Evolutionary conservation across 805 yeast genomes (phyloP), one percentile per base, ranked within the genome.

Genomic region (Isabelozyma pseudorhagii): DNA sequence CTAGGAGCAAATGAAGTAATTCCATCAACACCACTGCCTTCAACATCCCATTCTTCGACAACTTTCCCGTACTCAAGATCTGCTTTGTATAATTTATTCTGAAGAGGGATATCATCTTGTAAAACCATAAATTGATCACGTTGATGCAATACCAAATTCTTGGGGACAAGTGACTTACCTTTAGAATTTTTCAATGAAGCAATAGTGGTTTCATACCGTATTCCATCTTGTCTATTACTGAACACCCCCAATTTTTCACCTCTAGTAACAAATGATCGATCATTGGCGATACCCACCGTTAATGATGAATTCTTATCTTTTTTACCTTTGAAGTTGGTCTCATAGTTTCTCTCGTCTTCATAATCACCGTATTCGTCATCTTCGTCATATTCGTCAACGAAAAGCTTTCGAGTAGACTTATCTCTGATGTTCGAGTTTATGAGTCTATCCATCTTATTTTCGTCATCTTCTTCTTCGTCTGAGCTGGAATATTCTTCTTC

Each of bases 231-330:
- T 36, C 77, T 78, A 15, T 83, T 78, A 58, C 78, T 85, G 69
- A 90, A 89, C 5, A 91, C 91, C 34, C 97, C 97, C 49, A 91
- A 72, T 54, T 81, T 82, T 63, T 88, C 72, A 13, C 91, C 96
- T 56, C 96, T 81, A 0, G 87, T 84, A 29, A 91, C 92, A 63
- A 80, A 91, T 0, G 96, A 79, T 36, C 94, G 75, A 58, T 88
- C 85, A 56, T 84, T 84, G 48, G 78, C 78, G 52, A 70, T 80
- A 0, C 96, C 92, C 8, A 89, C 84, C 1, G 87, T 84, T 59
- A 91, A 73, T 18, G 82, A 83, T 46, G 81, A 77, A 62, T 90
- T 90, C 45, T 72, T 71, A 13, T 76, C 78, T 47, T 68, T 57
- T 36, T 61, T 63, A 43, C 52, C 45, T 38, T 52, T 54, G 52